Conservation (phyloP, 148 eudicot genomes). For the Diospyros kaki region DNA sequence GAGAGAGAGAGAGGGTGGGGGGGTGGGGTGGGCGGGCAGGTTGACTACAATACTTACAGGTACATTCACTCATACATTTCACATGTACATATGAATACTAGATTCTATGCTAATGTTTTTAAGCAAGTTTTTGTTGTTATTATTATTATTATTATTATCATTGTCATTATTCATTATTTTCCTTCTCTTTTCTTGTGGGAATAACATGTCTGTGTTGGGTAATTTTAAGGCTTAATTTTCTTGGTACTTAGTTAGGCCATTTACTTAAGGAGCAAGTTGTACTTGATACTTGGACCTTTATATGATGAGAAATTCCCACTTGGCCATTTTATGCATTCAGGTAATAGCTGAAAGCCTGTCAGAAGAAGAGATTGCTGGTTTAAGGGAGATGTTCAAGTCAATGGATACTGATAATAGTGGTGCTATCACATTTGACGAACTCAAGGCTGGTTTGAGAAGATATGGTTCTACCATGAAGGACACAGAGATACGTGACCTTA, state of each 20-base stretch:
- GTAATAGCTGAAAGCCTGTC: slow-evolving; percentile 98
- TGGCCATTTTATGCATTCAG: slow-evolving; percentile 34
- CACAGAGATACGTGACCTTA: slow-evolving; percentile 86
- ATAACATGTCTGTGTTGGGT: too few species aligned
- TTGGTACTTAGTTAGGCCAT: background rate
- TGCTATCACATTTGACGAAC: slow-evolving; percentile 95
- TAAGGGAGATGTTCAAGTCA: slow-evolving; percentile 87
- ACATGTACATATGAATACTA: too few species aligned
- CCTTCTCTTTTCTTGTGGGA: too few species aligned
- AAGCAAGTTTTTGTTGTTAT: too few species aligned
- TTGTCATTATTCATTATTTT: too few species aligned
- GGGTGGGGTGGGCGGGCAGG: too few species aligned
- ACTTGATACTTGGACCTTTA: slow-evolving; percentile 6
- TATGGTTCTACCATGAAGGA: slow-evolving; percentile 96
- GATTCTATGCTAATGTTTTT: too few species aligned
- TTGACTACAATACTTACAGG: too few species aligned
- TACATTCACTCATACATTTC: too few species aligned
- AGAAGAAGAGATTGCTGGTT: slow-evolving; percentile 95
- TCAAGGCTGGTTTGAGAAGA: slow-evolving; percentile 89
- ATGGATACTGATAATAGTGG: slow-evolving; percentile 99
- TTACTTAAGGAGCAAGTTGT: background rate
- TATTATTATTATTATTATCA: too few species aligned
- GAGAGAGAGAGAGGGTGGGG: too few species aligned
- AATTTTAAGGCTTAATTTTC: background rate
- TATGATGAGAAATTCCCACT: background rate